These are phyloP conservation scores for Kwoniella shivajii DNA, from an alignment of 1,284 basidiomycete species.

Conservation along the genomic window DNA sequence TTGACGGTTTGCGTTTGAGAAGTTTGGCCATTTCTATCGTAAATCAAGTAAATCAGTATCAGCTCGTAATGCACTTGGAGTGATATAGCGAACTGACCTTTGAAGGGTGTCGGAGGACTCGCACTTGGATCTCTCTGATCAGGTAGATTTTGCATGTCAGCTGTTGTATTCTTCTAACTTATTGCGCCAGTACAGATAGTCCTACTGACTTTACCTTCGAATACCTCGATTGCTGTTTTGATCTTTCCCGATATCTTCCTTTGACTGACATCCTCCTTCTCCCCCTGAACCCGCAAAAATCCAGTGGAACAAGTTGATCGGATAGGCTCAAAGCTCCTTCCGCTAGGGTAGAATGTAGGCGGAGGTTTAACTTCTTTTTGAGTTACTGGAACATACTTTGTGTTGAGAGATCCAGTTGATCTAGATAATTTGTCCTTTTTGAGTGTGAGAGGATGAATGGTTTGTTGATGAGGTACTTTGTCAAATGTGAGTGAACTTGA, in stretches of 20 bases:
- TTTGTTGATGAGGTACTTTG: background rate
- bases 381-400: background rate
- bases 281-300: background rate
- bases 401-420: background rate
- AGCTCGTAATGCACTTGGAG: background rate
- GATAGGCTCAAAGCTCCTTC: conserved; percentile 20
- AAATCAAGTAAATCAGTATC: background rate
- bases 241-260: conserved; percentile 13
- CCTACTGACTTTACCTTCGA: conserved; percentile 12
- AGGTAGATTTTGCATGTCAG: background rate
- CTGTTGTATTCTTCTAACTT: background rate
- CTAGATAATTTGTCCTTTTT: background rate
- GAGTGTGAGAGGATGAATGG: too few relatives aligned
- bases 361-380: background rate
- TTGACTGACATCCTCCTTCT: background rate
- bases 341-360: conserved; percentile 19
- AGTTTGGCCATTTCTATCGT: conserved; percentile 17
- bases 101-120: conserved; percentile 9
- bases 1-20: conserved; percentile 7
- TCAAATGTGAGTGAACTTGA: background rate
- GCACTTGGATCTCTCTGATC: background rate
- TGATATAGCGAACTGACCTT: conserved; percentile 4
- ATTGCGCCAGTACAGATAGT: background rate
- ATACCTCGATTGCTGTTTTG: conserved; percentile 12
- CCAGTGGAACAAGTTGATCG: background rate